Conservation (phyloP, 768 basidiomycete species). For the Mycena venus region DNA sequence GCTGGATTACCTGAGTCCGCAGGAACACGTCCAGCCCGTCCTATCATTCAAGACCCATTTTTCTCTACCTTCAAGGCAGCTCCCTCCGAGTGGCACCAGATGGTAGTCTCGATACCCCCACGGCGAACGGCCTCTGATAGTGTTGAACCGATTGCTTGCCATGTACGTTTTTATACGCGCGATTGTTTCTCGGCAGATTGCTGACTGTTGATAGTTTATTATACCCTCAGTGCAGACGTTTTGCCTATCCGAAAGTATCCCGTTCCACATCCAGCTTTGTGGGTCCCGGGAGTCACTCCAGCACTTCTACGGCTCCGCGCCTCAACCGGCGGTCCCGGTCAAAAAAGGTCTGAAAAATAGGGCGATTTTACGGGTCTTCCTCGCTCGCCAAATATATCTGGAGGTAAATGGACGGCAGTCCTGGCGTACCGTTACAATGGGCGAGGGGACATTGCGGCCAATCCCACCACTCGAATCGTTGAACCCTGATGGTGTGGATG, state of each 20-base stretch:
- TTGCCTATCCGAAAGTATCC: conserved; percentile 63
- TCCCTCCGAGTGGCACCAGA: conserved; percentile 73
- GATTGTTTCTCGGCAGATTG: conserved; percentile 32
- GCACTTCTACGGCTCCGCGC: conserved; percentile 46
- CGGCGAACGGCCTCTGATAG: conserved; percentile 45
- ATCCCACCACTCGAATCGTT: conserved; percentile 42
- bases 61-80: conserved; percentile 56
- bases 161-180: conserved; percentile 55
- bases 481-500: conserved; percentile 26
- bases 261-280: conserved; percentile 70
- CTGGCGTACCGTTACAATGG: conserved; percentile 53
- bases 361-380: conserved; percentile 56
- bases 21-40: conserved; percentile 33
- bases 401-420: conserved; percentile 54
- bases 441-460: conserved; percentile 59
- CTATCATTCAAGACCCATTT: conserved; percentile 21
- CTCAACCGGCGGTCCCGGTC: conserved; percentile 5
- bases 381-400: conserved; percentile 62
- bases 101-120: conserved; percentile 53
- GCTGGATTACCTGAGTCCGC: neutral
- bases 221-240: conserved; percentile 66
- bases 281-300: conserved; percentile 59
- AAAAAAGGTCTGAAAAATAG: conserved; percentile 18
- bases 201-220: conserved; percentile 49
- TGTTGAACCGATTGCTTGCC: conserved; percentile 60